Percentiles rank a stretch among this genome's conserved stretches.
Conservation (phyloP, 1,139 yeast genomes). For the Candida neerlandica region DNA sequence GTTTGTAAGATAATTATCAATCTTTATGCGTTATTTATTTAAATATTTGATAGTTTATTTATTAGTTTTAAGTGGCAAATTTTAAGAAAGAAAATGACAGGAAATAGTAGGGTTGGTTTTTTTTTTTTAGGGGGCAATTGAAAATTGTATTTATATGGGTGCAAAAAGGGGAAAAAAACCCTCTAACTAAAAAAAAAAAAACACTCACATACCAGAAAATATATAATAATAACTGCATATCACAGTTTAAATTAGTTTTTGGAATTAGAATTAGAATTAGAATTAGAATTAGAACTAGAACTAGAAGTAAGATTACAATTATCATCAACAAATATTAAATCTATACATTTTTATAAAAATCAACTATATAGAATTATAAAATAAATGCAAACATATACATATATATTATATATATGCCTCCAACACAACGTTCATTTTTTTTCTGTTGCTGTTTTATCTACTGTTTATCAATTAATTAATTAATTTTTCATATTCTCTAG, state of each 20-base stretch:
- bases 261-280: not conserved
- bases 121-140: not conserved
- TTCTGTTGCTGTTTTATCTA: not conserved
- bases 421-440: too few species aligned
- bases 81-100: not conserved
- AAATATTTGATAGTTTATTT: too few species aligned
- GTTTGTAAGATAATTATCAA: too few species aligned
- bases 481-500: slow-evolving; percentile 14
- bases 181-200: not conserved
- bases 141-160: slow-evolving; percentile 1
- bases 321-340: not conserved
- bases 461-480: slow-evolving; percentile 7
- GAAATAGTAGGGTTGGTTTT: not conserved
- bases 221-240: not conserved
- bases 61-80: not conserved
- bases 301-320: not conserved
- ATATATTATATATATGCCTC: too few species aligned
- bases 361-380: too few species aligned
- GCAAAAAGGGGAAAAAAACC: not conserved
- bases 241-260: not conserved
- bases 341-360: not conserved
- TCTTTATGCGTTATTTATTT: too few species aligned
- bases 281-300: too few species aligned
- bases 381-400: too few species aligned
- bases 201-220: slow-evolving; percentile 5